These are phyloP conservation scores for Mucor indicus DNA, from an alignment of 371 early-diverging fungal genomes.

Conservation along the genomic window DNA sequence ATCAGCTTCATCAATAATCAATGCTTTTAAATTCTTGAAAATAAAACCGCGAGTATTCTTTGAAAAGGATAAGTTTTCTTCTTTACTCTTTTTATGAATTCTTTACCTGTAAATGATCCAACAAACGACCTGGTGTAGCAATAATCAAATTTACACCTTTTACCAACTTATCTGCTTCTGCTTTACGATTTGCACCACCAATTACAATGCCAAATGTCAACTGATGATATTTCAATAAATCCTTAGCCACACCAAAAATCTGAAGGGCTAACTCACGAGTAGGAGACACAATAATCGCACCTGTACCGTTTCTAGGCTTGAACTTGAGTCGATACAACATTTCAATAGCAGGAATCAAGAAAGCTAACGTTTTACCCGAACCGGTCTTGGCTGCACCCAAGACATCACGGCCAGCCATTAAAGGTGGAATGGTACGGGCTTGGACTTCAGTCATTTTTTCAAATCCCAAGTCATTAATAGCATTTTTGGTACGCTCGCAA, in stretches of 20 bases:
- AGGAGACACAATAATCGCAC: conserved; percentile 97
- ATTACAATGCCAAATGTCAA: conserved; percentile 95
- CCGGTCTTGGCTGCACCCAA: conserved; percentile 99
- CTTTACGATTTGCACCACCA: conserved; percentile 95
- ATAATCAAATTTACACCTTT: conserved; percentile 95
- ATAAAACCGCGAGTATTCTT: conserved; percentile 89
- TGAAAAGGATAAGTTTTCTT: too few species aligned
- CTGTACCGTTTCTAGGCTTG: conserved; percentile 97
- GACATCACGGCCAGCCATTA: conserved; percentile 96
- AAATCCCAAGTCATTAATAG: conserved; percentile 92
- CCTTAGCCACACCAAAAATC: conserved; percentile 97
- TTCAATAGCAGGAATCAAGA: conserved; percentile 96
- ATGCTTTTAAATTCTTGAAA: conserved; percentile 84
- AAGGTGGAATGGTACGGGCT: conserved; percentile 90
- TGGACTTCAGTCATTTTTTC: conserved; percentile 97
- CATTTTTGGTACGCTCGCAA: conserved; percentile 72
- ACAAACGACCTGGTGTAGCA: conserved; percentile 97
- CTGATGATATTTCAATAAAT: conserved; percentile 85
- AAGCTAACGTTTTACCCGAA: conserved; percentile 98
- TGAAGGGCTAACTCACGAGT: conserved; percentile 99
- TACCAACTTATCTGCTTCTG: conserved; percentile 89
- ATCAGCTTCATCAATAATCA: conserved; percentile 99
- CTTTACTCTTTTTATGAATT: too few species aligned
- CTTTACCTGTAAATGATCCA: conserved; percentile 89
- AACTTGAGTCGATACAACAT: conserved; percentile 78